Percentiles rank a stretch among this genome's conserved stretches.
Evolutionary conservation across 768 basidiomycete species (phyloP).

Genomic region (Hypholoma sublateritium): DNA sequence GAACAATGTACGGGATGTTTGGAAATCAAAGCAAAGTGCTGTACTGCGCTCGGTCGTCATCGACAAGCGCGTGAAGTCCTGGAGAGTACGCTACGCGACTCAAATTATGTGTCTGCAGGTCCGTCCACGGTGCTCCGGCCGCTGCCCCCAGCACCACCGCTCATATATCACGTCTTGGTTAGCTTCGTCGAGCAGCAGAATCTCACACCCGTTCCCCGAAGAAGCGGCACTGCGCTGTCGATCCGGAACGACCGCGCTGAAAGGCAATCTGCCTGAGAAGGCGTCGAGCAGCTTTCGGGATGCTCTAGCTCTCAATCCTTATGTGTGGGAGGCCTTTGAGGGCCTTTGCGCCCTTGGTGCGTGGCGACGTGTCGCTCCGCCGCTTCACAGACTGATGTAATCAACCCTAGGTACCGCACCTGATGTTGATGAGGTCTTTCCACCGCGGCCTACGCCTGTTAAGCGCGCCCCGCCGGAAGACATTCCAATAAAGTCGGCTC

Average conservation of each 20-base stretch:
- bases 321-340: slow-evolving; percentile 92
- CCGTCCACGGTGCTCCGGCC: slow-evolving; percentile 26
- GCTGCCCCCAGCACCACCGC: slow-evolving; percentile 3
- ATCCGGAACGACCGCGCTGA: slow-evolving; percentile 73
- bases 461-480: slow-evolving; percentile 58
- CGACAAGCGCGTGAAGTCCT: slow-evolving; percentile 75
- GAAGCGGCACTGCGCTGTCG: slow-evolving; percentile 75
- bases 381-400: slow-evolving; percentile 16
- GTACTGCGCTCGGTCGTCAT: slow-evolving; percentile 67
- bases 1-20: slow-evolving; percentile 72
- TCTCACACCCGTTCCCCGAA: slow-evolving; percentile 63
- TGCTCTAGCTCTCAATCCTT: slow-evolving; percentile 71
- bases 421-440: slow-evolving; percentile 72
- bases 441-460: slow-evolving; percentile 56
- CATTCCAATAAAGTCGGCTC: slow-evolving; percentile 40
- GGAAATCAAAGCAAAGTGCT: slow-evolving; percentile 79
- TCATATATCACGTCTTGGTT: slow-evolving; percentile 11
- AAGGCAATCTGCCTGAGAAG: slow-evolving; percentile 74
- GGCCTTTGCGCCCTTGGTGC: slow-evolving; percentile 79
- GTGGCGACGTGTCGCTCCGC: slow-evolving; percentile 19
- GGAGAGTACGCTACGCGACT: slow-evolving; percentile 58
- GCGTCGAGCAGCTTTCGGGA: slow-evolving; percentile 72
- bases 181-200: slow-evolving; percentile 58
- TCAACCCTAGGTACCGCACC: slow-evolving; percentile 57
- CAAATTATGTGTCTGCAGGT: slow-evolving; percentile 57